These are phyloP conservation scores for Exophiala phaeomuriformis DNA, from an alignment of 2,329 filamentous ascomycete genomes.

Conservation along the genomic window DNA sequence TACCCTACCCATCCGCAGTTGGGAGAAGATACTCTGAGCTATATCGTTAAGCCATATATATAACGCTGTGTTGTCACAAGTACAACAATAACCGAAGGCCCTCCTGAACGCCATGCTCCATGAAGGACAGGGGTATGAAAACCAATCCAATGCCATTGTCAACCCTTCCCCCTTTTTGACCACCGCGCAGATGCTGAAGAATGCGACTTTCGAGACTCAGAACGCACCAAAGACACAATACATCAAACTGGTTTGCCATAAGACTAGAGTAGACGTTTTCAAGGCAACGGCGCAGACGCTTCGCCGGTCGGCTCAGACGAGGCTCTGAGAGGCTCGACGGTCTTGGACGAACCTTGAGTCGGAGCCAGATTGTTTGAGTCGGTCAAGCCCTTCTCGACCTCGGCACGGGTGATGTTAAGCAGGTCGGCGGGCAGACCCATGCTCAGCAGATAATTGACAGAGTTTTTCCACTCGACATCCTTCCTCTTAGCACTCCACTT, in stretches of 20 bases:
- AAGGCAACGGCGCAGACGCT: constrained; percentile 10
- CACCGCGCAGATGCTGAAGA: too few relatives aligned
- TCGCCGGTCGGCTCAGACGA: constrained; percentile 8
- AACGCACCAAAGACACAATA: not conserved
- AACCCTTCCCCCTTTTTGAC: too few relatives aligned
- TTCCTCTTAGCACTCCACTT: constrained; percentile 66
- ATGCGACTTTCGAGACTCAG: not conserved
- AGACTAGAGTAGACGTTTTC: not conserved
- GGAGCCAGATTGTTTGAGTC: constrained; percentile 8
- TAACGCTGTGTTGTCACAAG: too few relatives aligned
- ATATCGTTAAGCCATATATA: too few relatives aligned
- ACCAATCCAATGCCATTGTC: not conserved
- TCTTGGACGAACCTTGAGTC: constrained; percentile 3
- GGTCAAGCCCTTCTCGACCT: constrained; percentile 37
- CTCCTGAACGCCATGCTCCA: not conserved
- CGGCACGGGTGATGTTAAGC: constrained; percentile 47
- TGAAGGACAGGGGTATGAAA: not conserved
- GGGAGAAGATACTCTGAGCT: too few relatives aligned
- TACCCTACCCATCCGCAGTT: too few relatives aligned
- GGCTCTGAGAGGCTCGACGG: constrained; percentile 7
- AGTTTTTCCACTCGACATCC: constrained; percentile 73
- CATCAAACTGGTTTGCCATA: not conserved
- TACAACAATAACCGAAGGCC: too few relatives aligned
- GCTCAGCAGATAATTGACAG: constrained; percentile 49
- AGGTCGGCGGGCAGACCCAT: constrained; percentile 56